phyloP scores from a whole-genome alignment of 208 protist species.

The Trypanosomatidae sp. region DNA sequence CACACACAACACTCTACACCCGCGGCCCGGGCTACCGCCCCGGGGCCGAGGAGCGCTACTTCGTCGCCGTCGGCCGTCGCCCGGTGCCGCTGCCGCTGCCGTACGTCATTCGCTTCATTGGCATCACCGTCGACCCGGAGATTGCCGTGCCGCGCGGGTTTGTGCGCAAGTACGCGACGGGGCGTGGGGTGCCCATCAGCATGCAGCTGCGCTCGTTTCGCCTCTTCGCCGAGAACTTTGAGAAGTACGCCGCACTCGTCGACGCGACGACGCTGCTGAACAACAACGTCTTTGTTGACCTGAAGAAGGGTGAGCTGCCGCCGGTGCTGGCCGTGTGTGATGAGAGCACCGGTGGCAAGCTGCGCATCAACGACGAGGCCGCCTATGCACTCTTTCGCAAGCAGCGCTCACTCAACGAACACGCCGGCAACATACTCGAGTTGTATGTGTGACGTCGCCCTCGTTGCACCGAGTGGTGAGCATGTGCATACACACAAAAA shows the following conservation, averaged over 20 bases:
- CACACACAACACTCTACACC: constrained; percentile 45
- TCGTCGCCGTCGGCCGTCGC: constrained; percentile 16
- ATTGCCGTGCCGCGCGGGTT: constrained; percentile 77
- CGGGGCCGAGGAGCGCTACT: constrained; percentile 52
- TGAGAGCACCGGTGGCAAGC: constrained; percentile 5
- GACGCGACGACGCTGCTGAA: constrained; percentile 70
- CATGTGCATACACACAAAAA: too few species aligned
- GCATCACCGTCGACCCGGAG: constrained; percentile 79
- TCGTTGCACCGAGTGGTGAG: not conserved
- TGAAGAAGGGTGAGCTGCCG: constrained; percentile 69
- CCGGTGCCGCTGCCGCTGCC: constrained; percentile 18
- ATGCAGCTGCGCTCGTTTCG: constrained; percentile 78
- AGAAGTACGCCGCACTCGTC: constrained; percentile 32
- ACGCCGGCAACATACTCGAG: constrained; percentile 48
- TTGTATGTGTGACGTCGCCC: constrained; percentile 16
- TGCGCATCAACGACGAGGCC: constrained; percentile 39
- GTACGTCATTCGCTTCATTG: constrained; percentile 65
- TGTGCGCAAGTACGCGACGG: constrained; percentile 68
- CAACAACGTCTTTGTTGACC: constrained; percentile 79
- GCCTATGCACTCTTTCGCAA: constrained; percentile 58
- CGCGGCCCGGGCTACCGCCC: constrained; percentile 52
- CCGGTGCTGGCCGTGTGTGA: constrained; percentile 48
- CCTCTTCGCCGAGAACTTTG: constrained; percentile 74
- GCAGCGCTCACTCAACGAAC: constrained; percentile 44
- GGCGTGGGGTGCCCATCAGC: constrained; percentile 61